Conservation (phyloP, 1,284 basidiomycete species). For the Naganishia albida region DNA sequence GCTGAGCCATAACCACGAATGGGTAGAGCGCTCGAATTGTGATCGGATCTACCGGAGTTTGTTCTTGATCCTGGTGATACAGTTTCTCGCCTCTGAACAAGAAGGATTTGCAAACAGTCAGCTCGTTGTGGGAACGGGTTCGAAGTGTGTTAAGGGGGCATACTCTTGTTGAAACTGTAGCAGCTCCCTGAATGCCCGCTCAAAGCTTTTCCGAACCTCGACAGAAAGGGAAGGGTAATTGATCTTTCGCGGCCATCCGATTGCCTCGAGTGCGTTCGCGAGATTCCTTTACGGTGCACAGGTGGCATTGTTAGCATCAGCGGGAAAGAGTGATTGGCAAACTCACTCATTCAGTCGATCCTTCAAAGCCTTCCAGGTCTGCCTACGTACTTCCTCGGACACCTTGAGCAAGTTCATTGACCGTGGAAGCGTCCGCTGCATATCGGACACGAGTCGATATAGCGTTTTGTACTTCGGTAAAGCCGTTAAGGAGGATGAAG, state of each 20-base stretch:
- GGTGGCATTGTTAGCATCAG: constrained; percentile 32
- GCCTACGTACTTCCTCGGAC: constrained; percentile 61
- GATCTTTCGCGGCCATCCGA: constrained; percentile 76
- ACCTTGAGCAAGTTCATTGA: constrained; percentile 57
- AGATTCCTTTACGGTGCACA: constrained; percentile 58
- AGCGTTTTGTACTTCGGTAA: constrained; percentile 65
- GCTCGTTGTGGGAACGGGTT: constrained; percentile 14
- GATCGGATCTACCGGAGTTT: constrained; percentile 6
- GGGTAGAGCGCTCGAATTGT: constrained; percentile 62
- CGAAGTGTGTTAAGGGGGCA: constrained; percentile 44
- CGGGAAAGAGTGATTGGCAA: constrained; percentile 8
- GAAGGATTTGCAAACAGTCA: neutral
- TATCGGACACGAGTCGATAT: constrained; percentile 62
- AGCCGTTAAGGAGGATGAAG: constrained; percentile 46
- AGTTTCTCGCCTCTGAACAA: constrained; percentile 55
- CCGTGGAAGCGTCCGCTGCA: constrained; percentile 50
- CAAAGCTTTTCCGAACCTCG: constrained; percentile 65
- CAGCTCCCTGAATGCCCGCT: constrained; percentile 70
- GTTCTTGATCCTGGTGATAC: constrained; percentile 1
- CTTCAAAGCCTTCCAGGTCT: constrained; percentile 75
- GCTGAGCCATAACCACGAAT: constrained; percentile 78
- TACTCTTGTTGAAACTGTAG: constrained; percentile 75
- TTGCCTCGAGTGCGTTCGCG: constrained; percentile 64
- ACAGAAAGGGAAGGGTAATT: constrained; percentile 62
- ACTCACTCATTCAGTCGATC: constrained; percentile 64